A percentile compares a stretch with the other conserved stretches of the same genome.
Evolutionary conservation across 1,139 yeast species (phyloP).

Genomic region (Kurtzmaniella quercitrusa): DNA sequence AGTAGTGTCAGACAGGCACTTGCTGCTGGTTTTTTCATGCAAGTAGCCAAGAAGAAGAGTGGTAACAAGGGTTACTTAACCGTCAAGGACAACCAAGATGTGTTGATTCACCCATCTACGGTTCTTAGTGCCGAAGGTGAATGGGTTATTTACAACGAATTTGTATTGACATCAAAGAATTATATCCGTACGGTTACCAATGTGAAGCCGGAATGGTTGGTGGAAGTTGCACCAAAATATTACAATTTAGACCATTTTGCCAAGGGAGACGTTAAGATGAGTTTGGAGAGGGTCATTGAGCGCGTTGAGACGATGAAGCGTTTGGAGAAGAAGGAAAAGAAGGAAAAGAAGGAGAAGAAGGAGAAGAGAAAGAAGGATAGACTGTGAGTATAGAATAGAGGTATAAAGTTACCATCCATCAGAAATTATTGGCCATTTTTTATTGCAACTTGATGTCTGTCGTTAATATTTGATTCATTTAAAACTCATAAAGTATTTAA

Average conservation of each 20-base stretch:
- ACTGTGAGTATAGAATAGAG: conserved; percentile 1
- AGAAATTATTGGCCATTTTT: background rate
- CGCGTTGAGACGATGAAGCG: conserved; percentile 43
- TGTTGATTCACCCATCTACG: conserved; percentile 87
- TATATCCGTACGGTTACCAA: conserved; percentile 94
- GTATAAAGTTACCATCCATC: too few species aligned
- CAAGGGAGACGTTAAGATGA: conserved; percentile 79
- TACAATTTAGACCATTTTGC: conserved; percentile 71
- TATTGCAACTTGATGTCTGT: background rate
- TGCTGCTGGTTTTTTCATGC: conserved; percentile 96
- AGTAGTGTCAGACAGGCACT: conserved; percentile 81
- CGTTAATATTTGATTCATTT: too few species aligned
- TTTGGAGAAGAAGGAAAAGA: conserved; percentile 23
- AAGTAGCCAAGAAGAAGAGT: conserved; percentile 84
- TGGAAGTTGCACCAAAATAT: conserved; percentile 83
- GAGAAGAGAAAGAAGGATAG: conserved; percentile 1
- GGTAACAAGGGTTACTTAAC: conserved; percentile 76
- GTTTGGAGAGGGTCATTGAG: conserved; percentile 65
- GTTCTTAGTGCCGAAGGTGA: conserved; percentile 82
- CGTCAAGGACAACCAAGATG: conserved; percentile 94
- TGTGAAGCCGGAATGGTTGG: conserved; percentile 86
- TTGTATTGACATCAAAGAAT: conserved; percentile 88
- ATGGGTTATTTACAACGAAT: conserved; percentile 93
- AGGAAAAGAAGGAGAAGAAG: conserved; percentile 4
- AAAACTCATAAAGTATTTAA: too few species aligned